These are phyloP conservation scores for Diaporthe sp. DNA, from an alignment of 2,329 filamentous ascomycete species.

Conservation along the genomic window DNA sequence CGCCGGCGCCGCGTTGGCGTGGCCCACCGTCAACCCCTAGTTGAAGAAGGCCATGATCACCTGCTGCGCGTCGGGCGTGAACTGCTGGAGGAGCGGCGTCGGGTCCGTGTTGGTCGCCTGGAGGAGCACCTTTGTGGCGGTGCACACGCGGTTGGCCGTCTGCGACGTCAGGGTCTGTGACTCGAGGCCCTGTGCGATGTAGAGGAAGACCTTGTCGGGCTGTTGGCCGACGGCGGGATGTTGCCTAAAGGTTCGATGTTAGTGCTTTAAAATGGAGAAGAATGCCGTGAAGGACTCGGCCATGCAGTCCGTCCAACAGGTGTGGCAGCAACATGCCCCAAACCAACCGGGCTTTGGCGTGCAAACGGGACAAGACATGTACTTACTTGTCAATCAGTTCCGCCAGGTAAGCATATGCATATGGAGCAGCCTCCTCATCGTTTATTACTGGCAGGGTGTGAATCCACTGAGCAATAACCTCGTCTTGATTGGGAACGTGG, in stretches of 20 bases:
- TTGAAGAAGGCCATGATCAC: conserved; percentile 83
- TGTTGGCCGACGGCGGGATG: conserved; percentile 84
- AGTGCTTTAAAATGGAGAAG: background rate
- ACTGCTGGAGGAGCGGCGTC: conserved; percentile 77
- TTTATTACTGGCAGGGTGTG: conserved; percentile 91
- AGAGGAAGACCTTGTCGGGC: conserved; percentile 83
- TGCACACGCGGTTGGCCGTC: conserved; percentile 80
- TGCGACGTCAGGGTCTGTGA: conserved; percentile 89
- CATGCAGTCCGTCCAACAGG: background rate
- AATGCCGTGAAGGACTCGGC: background rate
- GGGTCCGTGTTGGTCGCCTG: conserved; percentile 79
- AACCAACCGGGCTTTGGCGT: background rate
- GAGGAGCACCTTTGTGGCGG: conserved; percentile 81
- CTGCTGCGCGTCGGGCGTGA: conserved; percentile 84
- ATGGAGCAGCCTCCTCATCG: conserved; percentile 96
- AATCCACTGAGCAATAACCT: conserved; percentile 86
- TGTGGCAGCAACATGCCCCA: background rate
- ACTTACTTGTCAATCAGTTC: conserved; percentile 95
- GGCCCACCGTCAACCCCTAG: conserved; percentile 49
- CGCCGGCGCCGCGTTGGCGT: conserved; percentile 9
- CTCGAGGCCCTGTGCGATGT: conserved; percentile 89
- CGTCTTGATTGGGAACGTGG: conserved; percentile 80
- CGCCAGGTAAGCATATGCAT: conserved; percentile 91
- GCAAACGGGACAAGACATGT: background rate
- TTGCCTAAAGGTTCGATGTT: conserved; percentile 67